phyloP scores from a whole-genome alignment of 306 rosid genomes.

The Malus sieversii region DNA sequence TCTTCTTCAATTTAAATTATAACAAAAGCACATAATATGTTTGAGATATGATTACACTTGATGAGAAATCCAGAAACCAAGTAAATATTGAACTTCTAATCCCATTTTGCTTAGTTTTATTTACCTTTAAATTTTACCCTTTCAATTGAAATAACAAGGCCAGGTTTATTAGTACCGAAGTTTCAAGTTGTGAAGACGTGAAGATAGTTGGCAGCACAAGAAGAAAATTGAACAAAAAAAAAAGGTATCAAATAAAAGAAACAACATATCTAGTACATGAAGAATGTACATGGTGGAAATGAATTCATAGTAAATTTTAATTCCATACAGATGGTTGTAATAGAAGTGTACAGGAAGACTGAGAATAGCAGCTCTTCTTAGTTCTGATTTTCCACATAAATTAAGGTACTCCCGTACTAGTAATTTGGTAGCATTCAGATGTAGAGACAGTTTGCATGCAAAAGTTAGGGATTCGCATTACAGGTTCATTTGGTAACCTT shows the following conservation, averaged over 20 bases:
- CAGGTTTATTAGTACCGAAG: not conserved
- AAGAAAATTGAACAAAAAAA: not conserved
- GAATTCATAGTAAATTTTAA: not conserved
- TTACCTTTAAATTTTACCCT: not conserved
- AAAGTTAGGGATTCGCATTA: not conserved
- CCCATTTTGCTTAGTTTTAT: not conserved
- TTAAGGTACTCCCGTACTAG: not conserved
- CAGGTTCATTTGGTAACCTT: not conserved
- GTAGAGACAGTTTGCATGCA: not conserved
- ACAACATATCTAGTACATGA: not conserved
- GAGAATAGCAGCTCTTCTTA: not conserved
- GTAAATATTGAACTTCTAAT: not conserved
- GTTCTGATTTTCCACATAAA: not conserved
- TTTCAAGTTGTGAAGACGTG: not conserved
- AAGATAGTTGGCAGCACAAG: not conserved
- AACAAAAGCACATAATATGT: not conserved
- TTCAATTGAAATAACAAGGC: not conserved
- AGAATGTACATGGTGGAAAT: not conserved
- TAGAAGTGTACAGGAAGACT: not conserved
- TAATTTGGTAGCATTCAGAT: not conserved
- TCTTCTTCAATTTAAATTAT: slow-evolving; percentile 3
- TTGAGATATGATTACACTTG: not conserved
- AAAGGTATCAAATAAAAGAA: not conserved
- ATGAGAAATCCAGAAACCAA: not conserved
- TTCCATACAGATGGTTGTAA: not conserved